A percentile compares a stretch with the other conserved stretches of the same genome.
Conservation (phyloP, 441 rosid genomes). For the Populus hybrid region DNA sequence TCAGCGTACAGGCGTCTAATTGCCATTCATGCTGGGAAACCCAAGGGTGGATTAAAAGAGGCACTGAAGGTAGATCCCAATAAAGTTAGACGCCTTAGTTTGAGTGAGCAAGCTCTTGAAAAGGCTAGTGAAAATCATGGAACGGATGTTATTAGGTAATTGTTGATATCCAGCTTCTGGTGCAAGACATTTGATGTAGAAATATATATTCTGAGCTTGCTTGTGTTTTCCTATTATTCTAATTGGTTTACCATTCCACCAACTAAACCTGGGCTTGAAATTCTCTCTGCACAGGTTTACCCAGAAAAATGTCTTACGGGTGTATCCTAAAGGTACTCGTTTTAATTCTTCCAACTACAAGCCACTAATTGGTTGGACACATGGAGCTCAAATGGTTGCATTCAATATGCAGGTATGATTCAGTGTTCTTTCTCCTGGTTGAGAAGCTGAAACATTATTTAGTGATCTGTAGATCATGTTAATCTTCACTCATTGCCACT, state of each 20-base stretch:
- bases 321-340: conserved; percentile 82
- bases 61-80: conserved; percentile 54
- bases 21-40: conserved; percentile 87
- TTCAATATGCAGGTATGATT: conserved; percentile 90
- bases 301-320: conserved; percentile 74
- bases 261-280: conserved; percentile 1
- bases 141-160: conserved; percentile 62
- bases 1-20: conserved; percentile 67
- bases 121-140: conserved; percentile 60
- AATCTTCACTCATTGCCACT: neutral
- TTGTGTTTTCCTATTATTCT: neutral
- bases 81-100: conserved; percentile 80
- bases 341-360: conserved; percentile 87
- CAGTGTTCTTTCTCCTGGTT: conserved; percentile 1
- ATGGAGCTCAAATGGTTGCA: conserved; percentile 99
- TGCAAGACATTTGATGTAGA: neutral
- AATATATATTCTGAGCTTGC: neutral
- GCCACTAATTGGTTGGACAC: conserved; percentile 84
- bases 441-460: neutral
- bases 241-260: neutral
- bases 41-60: conserved; percentile 72
- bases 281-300: conserved; percentile 53
- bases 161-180: neutral
- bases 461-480: neutral
- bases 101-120: conserved; percentile 73